phyloP scores from a whole-genome alignment of 371 early-diverging fungal genomes.

The Mucor sp. region DNA sequence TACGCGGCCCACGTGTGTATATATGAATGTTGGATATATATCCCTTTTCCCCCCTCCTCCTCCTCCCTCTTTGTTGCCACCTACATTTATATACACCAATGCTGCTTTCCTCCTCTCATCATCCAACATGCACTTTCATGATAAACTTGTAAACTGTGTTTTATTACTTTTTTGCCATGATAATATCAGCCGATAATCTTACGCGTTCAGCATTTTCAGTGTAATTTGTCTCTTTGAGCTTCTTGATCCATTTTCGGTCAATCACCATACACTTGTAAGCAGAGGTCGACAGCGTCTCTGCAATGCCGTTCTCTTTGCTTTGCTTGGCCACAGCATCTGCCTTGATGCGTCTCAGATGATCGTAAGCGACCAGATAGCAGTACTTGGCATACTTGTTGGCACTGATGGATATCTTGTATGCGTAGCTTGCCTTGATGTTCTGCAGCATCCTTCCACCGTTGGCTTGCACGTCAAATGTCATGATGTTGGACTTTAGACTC shows the following conservation, averaged over 20 bases:
- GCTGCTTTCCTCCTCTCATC: too few species aligned
- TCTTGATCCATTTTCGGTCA: slow-evolving; percentile 17
- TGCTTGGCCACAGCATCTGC: slow-evolving; percentile 20
- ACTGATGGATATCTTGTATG: slow-evolving; percentile 12
- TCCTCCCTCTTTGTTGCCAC: too few species aligned
- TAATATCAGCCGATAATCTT: not conserved
- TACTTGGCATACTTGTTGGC: slow-evolving; percentile 25
- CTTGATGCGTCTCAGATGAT: slow-evolving; percentile 30
- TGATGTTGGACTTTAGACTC: slow-evolving; percentile 14
- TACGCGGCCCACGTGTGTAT: not conserved
- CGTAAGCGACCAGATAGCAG: slow-evolving; percentile 34
- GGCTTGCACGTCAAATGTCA: slow-evolving; percentile 13
- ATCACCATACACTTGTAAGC: slow-evolving; percentile 17
- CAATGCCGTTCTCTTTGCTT: slow-evolving; percentile 8
- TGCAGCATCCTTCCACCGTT: slow-evolving; percentile 20
- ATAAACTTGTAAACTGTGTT: not conserved
- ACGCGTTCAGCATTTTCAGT: not conserved
- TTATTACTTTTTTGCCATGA: not conserved
- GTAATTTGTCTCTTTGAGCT: slow-evolving; percentile 12
- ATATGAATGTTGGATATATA: too few species aligned
- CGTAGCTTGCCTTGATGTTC: slow-evolving; percentile 27
- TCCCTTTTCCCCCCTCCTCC: too few species aligned
- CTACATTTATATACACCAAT: too few species aligned
- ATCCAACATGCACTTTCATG: too few species aligned
- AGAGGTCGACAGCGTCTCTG: slow-evolving; percentile 9